These are phyloP conservation scores for Dryas alaskensis DNA, from an alignment of 306 rosid species.

Conservation along the genomic window DNA sequence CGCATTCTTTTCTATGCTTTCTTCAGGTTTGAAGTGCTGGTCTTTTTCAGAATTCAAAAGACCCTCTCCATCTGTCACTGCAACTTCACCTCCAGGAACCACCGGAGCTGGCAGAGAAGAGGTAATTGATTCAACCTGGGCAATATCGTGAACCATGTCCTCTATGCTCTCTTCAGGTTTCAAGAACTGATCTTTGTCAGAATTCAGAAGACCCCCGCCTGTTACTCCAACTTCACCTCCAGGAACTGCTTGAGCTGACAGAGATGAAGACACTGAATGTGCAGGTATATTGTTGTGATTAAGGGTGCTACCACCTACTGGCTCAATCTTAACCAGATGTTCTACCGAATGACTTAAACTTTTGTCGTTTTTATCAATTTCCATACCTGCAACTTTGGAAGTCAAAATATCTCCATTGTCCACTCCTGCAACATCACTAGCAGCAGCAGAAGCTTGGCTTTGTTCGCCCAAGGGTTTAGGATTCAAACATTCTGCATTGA, in stretches of 20 bases:
- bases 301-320: conserved; percentile 17
- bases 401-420: conserved; percentile 14
- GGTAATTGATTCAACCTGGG: conserved; percentile 15
- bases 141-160: conserved; percentile 20
- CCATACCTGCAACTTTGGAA: conserved; percentile 23
- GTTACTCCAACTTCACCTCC: conserved; percentile 25
- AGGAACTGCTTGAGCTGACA: conserved; percentile 24
- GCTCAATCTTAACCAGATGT: conserved; percentile 32
- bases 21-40: conserved; percentile 15
- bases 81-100: conserved; percentile 31
- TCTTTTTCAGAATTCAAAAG: conserved; percentile 28
- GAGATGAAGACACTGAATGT: conserved; percentile 16
- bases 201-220: conserved; percentile 18
- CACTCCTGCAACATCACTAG: conserved; percentile 26
- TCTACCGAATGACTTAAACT: conserved; percentile 26
- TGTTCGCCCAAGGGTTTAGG: conserved; percentile 31
- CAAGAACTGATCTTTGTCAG: conserved; percentile 29
- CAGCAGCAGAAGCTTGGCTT: conserved; percentile 24
- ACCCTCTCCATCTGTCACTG: conserved; percentile 12
- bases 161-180: conserved; percentile 23
- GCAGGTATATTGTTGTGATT: conserved; percentile 15
- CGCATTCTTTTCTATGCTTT: conserved; percentile 13
- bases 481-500: conserved; percentile 10
- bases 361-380: conserved; percentile 15
- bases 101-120: conserved; percentile 18